These are phyloP conservation scores for Fragaria ananassa DNA, from an alignment of 306 rosid genomes.

Conservation along the genomic window DNA sequence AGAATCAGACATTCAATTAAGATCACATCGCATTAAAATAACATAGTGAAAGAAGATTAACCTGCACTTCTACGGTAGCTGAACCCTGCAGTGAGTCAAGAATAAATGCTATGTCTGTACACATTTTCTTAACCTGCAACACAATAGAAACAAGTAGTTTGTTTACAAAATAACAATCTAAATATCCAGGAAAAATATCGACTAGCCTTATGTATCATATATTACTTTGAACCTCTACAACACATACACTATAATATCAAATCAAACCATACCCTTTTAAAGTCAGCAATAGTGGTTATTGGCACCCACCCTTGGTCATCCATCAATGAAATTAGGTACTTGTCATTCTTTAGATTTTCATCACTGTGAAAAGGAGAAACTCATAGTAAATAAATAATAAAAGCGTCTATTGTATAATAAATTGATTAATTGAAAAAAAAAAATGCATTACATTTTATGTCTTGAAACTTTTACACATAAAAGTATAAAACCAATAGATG, in stretches of 20 bases:
- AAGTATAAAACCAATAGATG: background rate
- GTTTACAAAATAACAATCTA: background rate
- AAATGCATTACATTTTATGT: background rate
- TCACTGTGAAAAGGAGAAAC: slow-evolving; percentile 68
- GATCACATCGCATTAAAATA: slow-evolving; percentile 15
- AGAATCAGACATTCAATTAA: background rate
- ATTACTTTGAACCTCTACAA: background rate
- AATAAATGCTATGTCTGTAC: slow-evolving; percentile 68
- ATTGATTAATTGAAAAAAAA: background rate
- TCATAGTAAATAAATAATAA: slow-evolving; percentile 34
- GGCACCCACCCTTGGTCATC: slow-evolving; percentile 95
- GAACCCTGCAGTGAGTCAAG: slow-evolving; percentile 79
- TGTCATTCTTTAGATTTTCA: slow-evolving; percentile 83
- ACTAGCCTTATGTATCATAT: background rate
- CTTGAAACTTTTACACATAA: background rate
- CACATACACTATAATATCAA: slow-evolving; percentile 5
- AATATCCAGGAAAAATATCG: slow-evolving; percentile 6
- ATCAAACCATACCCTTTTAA: slow-evolving; percentile 71
- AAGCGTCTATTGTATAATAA: background rate
- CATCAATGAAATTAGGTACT: slow-evolving; percentile 74
- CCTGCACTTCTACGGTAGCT: slow-evolving; percentile 77
- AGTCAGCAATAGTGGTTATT: slow-evolving; percentile 62
- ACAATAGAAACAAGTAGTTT: background rate
- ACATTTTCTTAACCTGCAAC: slow-evolving; percentile 72
- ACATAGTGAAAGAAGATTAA: slow-evolving; percentile 23